These are phyloP conservation scores for Abrus precatorius DNA, from an alignment of 306 rosid species.

Conservation along the genomic window DNA sequence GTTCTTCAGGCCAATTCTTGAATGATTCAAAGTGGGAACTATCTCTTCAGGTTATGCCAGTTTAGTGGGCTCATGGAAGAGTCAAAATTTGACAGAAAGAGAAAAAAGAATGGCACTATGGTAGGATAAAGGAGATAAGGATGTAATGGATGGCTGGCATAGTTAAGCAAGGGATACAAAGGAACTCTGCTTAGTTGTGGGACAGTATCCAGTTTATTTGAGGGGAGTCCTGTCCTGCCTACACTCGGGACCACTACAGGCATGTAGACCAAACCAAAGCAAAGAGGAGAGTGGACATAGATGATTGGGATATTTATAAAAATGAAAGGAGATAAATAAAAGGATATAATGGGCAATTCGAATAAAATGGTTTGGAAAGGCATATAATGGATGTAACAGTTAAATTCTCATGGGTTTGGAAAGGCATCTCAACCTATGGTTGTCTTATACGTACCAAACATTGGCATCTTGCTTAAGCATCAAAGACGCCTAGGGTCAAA, in stretches of 20 bases:
- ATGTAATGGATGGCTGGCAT: conserved; percentile 41
- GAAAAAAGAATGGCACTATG: conserved; percentile 37
- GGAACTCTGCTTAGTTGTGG: conserved; percentile 48
- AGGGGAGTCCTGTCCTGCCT: conserved; percentile 18
- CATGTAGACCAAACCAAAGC: conserved; percentile 40
- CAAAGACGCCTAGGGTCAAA: conserved; percentile 34
- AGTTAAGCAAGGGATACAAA: conserved; percentile 36
- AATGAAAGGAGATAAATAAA: conserved; percentile 3
- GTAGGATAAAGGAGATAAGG: conserved; percentile 47
- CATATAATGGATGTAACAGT: conserved; percentile 26
- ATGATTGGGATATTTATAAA: conserved; percentile 24
- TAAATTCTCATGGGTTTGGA: conserved; percentile 37
- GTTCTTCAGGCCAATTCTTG: neutral
- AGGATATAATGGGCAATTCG: conserved; percentile 33
- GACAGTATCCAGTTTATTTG: conserved; percentile 24
- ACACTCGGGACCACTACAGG: conserved; percentile 32
- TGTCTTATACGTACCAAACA: conserved; percentile 31
- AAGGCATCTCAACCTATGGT: conserved; percentile 42
- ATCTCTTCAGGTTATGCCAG: conserved; percentile 39
- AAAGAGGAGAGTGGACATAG: conserved; percentile 34
- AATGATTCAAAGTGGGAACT: conserved; percentile 8
- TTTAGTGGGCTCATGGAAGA: conserved; percentile 40
- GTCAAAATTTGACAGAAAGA: conserved; percentile 45
- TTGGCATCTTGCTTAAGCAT: conserved; percentile 39
- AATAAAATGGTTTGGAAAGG: conserved; percentile 24